phyloP scores from a whole-genome alignment of 2,329 filamentous ascomycete species.

The Aspergillus glaucus region DNA sequence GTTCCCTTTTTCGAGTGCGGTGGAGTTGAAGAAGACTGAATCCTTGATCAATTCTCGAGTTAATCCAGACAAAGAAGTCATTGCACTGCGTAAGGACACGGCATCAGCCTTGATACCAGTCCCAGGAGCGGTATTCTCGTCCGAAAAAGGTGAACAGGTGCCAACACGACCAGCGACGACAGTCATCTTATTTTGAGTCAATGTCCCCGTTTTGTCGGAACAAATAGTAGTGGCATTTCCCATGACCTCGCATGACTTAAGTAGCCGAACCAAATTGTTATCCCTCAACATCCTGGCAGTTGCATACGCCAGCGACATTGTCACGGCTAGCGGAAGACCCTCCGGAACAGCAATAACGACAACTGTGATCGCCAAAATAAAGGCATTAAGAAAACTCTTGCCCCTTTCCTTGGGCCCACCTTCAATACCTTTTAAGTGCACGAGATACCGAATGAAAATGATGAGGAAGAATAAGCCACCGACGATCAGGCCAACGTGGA shows the following conservation, averaged over 20 bases:
- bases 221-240: constrained; percentile 59
- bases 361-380: constrained; percentile 54
- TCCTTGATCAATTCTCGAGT: constrained; percentile 54
- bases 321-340: constrained; percentile 56
- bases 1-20: constrained; percentile 61
- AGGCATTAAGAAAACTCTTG: constrained; percentile 51
- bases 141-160: too few species aligned
- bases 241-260: constrained; percentile 59
- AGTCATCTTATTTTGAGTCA: constrained; percentile 60
- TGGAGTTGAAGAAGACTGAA: constrained; percentile 63
- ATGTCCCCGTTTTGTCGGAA: constrained; percentile 61
- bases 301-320: constrained; percentile 56
- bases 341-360: constrained; percentile 57
- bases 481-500: constrained; percentile 65
- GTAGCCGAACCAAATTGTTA: constrained; percentile 55
- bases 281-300: constrained; percentile 59
- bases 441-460: constrained; percentile 71
- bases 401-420: constrained; percentile 45
- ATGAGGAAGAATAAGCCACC: constrained; percentile 70
- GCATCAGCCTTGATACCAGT: too few species aligned
- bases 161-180: constrained; percentile 43
- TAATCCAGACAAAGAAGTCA: constrained; percentile 44
- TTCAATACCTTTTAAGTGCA: constrained; percentile 49
- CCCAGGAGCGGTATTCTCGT: too few species aligned
- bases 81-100: constrained; percentile 32